Percentiles rank a stretch among this genome's conserved stretches.
These are phyloP conservation scores for Dioscorea zingiberensis DNA, from an alignment of 106 monocot genomes.

Conservation along the genomic window DNA sequence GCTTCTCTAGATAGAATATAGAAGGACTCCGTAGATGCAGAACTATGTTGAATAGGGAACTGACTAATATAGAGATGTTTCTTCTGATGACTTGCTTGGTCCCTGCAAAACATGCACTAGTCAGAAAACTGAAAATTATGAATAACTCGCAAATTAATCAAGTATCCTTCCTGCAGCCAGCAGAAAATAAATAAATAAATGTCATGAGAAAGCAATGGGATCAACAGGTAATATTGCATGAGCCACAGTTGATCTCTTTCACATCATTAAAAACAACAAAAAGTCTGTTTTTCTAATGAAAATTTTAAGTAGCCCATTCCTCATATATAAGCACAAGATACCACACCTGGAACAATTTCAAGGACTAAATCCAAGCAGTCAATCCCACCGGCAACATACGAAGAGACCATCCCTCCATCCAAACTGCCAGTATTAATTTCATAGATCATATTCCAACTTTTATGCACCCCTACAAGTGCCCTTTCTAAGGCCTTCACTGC, in stretches of 20 bases:
- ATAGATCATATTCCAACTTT: slow-evolving; percentile 30
- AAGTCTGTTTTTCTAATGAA: too few relatives aligned
- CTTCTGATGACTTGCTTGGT: slow-evolving; percentile 36
- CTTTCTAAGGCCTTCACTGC: slow-evolving; percentile 60
- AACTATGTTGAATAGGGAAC: slow-evolving; percentile 72
- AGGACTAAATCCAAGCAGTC: slow-evolving; percentile 70
- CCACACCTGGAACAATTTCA: slow-evolving; percentile 57
- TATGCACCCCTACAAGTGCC: slow-evolving; percentile 52
- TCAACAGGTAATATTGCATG: too few relatives aligned
- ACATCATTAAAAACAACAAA: too few relatives aligned
- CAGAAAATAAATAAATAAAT: too few relatives aligned
- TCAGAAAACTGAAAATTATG: slow-evolving; percentile 9
- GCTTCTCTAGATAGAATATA: slow-evolving; percentile 49
- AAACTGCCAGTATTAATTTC: slow-evolving; percentile 45
- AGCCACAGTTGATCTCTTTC: too few relatives aligned
- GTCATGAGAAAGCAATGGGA: too few relatives aligned
- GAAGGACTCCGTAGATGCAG: slow-evolving; percentile 53
- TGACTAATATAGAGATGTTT: slow-evolving; percentile 41
- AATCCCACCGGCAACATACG: slow-evolving; percentile 68
- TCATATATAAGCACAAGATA: too few relatives aligned
- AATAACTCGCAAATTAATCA: too few relatives aligned
- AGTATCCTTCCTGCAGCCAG: too few relatives aligned
- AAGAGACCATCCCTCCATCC: slow-evolving; percentile 57
- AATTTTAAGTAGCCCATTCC: too few relatives aligned
- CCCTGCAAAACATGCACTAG: slow-evolving; percentile 34